Evolutionary conservation across 345 rosid genomes (phyloP).

Genomic region (Gossypium anomalum): DNA sequence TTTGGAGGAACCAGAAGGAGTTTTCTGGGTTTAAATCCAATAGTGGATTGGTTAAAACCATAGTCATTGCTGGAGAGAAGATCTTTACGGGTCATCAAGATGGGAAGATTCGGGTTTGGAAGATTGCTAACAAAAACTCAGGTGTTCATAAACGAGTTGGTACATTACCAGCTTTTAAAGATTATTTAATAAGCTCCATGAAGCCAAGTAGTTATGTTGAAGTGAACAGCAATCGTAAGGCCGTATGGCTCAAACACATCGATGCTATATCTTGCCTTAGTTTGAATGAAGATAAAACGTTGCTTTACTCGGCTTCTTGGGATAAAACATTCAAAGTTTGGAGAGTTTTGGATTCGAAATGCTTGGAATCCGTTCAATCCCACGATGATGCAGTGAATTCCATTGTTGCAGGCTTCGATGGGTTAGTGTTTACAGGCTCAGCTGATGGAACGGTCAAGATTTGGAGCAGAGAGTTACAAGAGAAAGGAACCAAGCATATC

Average conservation of each 20-base stretch:
- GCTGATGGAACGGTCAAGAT: conserved; percentile 84
- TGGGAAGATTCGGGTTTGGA: conserved; percentile 88
- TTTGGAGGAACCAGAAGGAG: conserved; percentile 76
- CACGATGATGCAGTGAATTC: conserved; percentile 87
- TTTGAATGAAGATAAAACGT: conserved; percentile 51
- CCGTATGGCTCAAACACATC: conserved; percentile 52
- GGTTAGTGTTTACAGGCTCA: conserved; percentile 80
- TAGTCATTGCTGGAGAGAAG: conserved; percentile 57
- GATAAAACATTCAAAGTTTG: conserved; percentile 86
- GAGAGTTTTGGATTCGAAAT: conserved; percentile 63
- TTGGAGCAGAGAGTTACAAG: conserved; percentile 86
- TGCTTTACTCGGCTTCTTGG: conserved; percentile 82
- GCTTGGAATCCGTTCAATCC: conserved; percentile 66
- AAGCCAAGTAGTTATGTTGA: conserved; percentile 58
- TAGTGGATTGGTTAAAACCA: conserved; percentile 76
- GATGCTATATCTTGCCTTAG: conserved; percentile 83
- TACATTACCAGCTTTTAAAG: conserved; percentile 58
- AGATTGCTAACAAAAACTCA: conserved; percentile 39
- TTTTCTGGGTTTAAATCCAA: conserved; percentile 77
- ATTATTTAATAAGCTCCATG: conserved; percentile 46
- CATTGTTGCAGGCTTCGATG: conserved; percentile 63
- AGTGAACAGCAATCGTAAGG: conserved; percentile 36
- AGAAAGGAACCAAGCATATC: conserved; percentile 78
- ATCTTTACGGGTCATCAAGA: conserved; percentile 90
- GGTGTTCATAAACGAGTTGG: conserved; percentile 53